Conservation (phyloP, 2,329 filamentous ascomycete genomes). For the Aphanoascus verrucosus region DNA sequence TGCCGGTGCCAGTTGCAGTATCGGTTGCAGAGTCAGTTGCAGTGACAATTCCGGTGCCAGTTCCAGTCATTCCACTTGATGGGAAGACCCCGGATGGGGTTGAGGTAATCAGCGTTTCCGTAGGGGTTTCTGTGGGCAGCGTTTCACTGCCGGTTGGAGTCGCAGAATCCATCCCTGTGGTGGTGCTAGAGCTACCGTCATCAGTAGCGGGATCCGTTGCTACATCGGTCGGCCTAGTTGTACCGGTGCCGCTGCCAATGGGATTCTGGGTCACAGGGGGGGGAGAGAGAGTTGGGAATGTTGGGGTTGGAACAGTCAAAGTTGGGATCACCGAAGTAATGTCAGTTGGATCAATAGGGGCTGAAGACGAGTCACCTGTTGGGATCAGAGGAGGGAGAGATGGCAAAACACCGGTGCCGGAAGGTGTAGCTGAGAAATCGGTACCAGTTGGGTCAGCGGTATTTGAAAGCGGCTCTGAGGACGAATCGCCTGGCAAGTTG, state of each 20-base stretch:
- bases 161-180: not conserved
- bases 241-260: conserved; percentile 5
- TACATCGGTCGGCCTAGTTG: not conserved
- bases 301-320: not conserved
- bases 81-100: conserved; percentile 15
- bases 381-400: not conserved
- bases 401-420: not conserved
- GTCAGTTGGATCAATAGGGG: not conserved
- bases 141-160: not conserved
- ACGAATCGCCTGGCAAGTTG: not conserved
- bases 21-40: not conserved
- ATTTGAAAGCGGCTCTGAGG: not conserved
- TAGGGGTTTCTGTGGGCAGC: not conserved
- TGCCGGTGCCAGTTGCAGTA: conserved; percentile 1
- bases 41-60: conserved; percentile 1
- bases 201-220: not conserved
- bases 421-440: not conserved
- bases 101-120: not conserved
- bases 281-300: conserved; percentile 11
- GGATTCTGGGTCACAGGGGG: conserved; percentile 8
- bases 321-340: not conserved
- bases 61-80: conserved; percentile 9
- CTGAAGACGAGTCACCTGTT: not conserved
- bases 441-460: not conserved
- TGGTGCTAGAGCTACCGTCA: not conserved